Evolutionary conservation across 768 basidiomycete species (phyloP), one percentile per base, ranked within the genome.

Genomic region (Rhodotorula taiwanensis): DNA sequence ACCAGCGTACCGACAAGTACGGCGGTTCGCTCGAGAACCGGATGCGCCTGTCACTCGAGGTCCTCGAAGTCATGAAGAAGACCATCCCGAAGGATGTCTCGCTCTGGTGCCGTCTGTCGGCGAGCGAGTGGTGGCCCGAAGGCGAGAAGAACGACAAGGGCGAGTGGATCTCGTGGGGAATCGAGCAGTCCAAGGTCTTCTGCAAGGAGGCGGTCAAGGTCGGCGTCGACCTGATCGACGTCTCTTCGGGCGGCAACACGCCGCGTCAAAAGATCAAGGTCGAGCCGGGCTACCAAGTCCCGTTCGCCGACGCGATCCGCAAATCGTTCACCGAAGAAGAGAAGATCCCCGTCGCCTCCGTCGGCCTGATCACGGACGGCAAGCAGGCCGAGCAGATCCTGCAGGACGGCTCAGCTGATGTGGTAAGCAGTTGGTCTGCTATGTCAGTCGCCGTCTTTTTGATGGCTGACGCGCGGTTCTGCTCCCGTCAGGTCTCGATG

Each of bases 191-290:
- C 73, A 83, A 78, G 36, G 71, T 64, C 52, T 53, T 48, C 34
- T 27, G 61, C 31, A 45, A 52, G 43, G 55, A 73, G 64, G 57
- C 64, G 16, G 41, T 71, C 48, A 78, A 82, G 58, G 67, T 83
- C 8, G 86, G 85, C 13, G 79, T 89, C 18, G 89, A 90, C 72
- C 76, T 93, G n/a, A 74, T 93, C 53, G 87, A 93, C 74, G 80
- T 80, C 52, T 83, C 81, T 44, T 79, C 80, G 0, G 88, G 86
- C 20, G 86, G 86, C 5, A 84, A 85, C 69, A 85, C 81, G 78
- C 73, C 65, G 6, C 69, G 79, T 55, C 84, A 87, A 74, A 80
- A 84, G 69, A 85, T 89, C 55, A 54, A 76, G 2, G 52, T 81
- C 71, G 36, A 67, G 13, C 83, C 82, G 28, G 84, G 83, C 11